These are phyloP conservation scores for Pleurotus eryngii DNA, from an alignment of 768 basidiomycete genomes.

Conservation along the genomic window DNA sequence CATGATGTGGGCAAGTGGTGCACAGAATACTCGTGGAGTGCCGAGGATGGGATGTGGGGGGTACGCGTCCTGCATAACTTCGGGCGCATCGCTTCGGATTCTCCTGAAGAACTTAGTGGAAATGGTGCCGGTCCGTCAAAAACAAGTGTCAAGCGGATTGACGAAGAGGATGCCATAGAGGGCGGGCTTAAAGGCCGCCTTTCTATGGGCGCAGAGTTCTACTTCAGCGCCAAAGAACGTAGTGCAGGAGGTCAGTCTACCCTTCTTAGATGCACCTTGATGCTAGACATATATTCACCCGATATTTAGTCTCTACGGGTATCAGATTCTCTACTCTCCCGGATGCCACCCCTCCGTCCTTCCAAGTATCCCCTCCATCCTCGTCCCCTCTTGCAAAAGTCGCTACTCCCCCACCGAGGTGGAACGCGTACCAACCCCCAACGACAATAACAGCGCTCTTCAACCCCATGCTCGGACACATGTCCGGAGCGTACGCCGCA, in stretches of 20 bases:
- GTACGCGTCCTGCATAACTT: conserved; percentile 88
- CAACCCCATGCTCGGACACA: conserved; percentile 94
- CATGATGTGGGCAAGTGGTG: conserved; percentile 93
- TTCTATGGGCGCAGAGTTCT: conserved; percentile 90
- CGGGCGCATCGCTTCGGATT: conserved; percentile 48
- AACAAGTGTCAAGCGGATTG: conserved; percentile 70
- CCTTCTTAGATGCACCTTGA: neutral
- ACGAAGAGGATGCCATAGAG: conserved; percentile 91
- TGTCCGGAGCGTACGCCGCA: conserved; percentile 89
- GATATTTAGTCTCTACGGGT: conserved; percentile 76
- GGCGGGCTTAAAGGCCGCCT: conserved; percentile 89
- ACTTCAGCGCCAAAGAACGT: conserved; percentile 88
- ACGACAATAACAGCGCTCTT: conserved; percentile 93
- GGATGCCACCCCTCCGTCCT: conserved; percentile 67
- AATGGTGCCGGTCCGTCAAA: conserved; percentile 18
- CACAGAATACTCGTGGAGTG: conserved; percentile 92
- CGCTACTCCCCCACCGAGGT: conserved; percentile 23
- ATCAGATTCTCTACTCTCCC: conserved; percentile 93
- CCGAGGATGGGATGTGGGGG: conserved; percentile 93
- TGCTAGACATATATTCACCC: neutral
- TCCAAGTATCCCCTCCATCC: conserved; percentile 41
- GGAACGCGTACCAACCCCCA: conserved; percentile 68
- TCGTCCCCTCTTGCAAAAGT: conserved; percentile 27
- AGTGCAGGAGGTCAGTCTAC: conserved; percentile 81
- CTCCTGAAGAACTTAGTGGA: conserved; percentile 18